Evolutionary conservation across 257 asterid genomes (phyloP).

Genomic region (Capsicum baccatum): DNA sequence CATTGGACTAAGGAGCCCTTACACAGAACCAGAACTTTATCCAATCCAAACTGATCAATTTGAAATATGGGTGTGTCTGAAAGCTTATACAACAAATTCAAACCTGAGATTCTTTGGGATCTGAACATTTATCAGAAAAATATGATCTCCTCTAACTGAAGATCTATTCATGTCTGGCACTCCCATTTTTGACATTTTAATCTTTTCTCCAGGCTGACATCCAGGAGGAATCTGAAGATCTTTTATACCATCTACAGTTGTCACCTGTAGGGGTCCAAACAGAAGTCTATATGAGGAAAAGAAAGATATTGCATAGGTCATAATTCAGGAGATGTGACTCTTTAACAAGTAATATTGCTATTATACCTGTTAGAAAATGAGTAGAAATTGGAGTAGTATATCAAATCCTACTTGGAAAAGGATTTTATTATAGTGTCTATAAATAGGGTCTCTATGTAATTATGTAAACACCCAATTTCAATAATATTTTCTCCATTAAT

Average conservation of each 20-base stretch:
- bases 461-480: no score
- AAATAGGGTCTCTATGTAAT: no score
- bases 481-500: no score
- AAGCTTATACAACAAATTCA: background rate
- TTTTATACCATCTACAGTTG: slow-evolving; percentile 81
- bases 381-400: no score
- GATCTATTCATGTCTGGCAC: slow-evolving; percentile 85
- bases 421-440: no score
- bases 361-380: background rate
- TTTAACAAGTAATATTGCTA: background rate
- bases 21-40: background rate
- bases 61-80: background rate
- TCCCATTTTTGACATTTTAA: slow-evolving; percentile 74
- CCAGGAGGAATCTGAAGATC: slow-evolving; percentile 90
- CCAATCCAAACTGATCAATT: slow-evolving; percentile 7
- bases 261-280: slow-evolving; percentile 59
- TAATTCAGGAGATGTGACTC: slow-evolving; percentile 16
- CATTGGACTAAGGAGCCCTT: background rate
- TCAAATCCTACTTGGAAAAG: no score
- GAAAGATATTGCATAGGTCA: background rate
- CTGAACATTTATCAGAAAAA: slow-evolving; percentile 73
- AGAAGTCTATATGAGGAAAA: slow-evolving; percentile 23
- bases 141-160: slow-evolving; percentile 83
- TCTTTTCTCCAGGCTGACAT: slow-evolving; percentile 81
- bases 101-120: slow-evolving; percentile 86